Percentiles rank a stretch among this genome's conserved stretches.
phyloP scores from a whole-genome alignment of 495 filamentous ascomycete species.

The Talaromyces liani region DNA sequence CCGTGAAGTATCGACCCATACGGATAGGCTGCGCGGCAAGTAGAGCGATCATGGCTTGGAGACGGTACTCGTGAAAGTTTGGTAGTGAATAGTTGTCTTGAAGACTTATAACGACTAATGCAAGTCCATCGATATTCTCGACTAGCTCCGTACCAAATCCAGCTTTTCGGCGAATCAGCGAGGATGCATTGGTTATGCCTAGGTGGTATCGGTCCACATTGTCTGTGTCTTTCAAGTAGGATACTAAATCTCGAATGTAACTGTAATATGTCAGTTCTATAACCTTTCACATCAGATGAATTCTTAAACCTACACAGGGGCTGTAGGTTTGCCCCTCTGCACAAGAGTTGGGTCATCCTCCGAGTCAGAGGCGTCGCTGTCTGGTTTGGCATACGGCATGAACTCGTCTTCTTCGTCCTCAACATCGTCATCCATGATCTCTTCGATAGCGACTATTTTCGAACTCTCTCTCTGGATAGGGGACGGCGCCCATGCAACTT shows the following conservation, averaged over 20 bases:
- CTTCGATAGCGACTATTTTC: constrained; percentile 59
- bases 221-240: constrained; percentile 70
- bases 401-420: constrained; percentile 65
- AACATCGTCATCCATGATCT: constrained; percentile 47
- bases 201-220: constrained; percentile 78
- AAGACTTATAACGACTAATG: constrained; percentile 64
- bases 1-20: constrained; percentile 78
- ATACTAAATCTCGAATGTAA: constrained; percentile 82
- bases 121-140: constrained; percentile 77
- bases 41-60: constrained; percentile 79
- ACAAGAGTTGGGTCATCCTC: constrained; percentile 88
- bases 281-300: too few species aligned
- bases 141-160: constrained; percentile 80
- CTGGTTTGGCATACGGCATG: constrained; percentile 78
- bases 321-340: constrained; percentile 69
- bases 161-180: constrained; percentile 80
- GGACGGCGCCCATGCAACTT: not conserved
- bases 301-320: constrained; percentile 71
- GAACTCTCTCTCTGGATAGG: constrained; percentile 21
- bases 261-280: constrained; percentile 19
- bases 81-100: constrained; percentile 58
- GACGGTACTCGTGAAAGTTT: constrained; percentile 63
- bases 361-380: constrained; percentile 84
- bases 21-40: constrained; percentile 65
- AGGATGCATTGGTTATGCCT: constrained; percentile 65